Conservation (phyloP, 2,329 filamentous ascomycete genomes). For the Tympanopsis confertula region DNA sequence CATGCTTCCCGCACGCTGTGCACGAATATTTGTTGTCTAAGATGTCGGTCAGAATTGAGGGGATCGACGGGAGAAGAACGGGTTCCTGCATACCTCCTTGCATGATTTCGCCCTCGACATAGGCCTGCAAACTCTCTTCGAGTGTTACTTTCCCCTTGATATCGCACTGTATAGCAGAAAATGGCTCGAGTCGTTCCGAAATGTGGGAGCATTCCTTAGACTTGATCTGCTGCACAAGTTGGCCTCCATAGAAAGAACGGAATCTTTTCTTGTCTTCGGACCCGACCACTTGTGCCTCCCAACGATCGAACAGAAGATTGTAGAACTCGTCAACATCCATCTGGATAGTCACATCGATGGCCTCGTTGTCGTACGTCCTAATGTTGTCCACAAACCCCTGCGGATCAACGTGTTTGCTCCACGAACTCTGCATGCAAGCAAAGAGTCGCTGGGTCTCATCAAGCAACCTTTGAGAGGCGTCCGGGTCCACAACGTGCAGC, state of each 20-base stretch:
- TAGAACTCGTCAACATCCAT: conserved; percentile 99
- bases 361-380: conserved; percentile 68
- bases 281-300: conserved; percentile 69
- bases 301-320: conserved; percentile 81
- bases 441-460: conserved; percentile 73
- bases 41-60: conserved; percentile 9
- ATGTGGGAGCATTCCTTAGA: conserved; percentile 91
- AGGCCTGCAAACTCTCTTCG: conserved; percentile 82
- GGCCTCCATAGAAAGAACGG: conserved; percentile 78
- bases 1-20: conserved; percentile 74
- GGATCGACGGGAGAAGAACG: neutral
- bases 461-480: conserved; percentile 55
- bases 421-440: conserved; percentile 73
- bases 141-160: conserved; percentile 83
- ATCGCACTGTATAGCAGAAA: conserved; percentile 89
- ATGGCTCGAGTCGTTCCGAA: conserved; percentile 79
- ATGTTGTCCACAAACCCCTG: conserved; percentile 62
- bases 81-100: conserved; percentile 54
- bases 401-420: conserved; percentile 63
- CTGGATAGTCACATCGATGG: conserved; percentile 78
- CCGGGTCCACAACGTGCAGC: conserved; percentile 39
- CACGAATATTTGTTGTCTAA: conserved; percentile 96
- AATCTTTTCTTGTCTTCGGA: conserved; percentile 61
- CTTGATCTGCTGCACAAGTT: conserved; percentile 87
- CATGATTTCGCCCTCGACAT: conserved; percentile 91